These are phyloP conservation scores for Candolleomyces eurysporus DNA, from an alignment of 768 basidiomycete species.

Conservation along the genomic window DNA sequence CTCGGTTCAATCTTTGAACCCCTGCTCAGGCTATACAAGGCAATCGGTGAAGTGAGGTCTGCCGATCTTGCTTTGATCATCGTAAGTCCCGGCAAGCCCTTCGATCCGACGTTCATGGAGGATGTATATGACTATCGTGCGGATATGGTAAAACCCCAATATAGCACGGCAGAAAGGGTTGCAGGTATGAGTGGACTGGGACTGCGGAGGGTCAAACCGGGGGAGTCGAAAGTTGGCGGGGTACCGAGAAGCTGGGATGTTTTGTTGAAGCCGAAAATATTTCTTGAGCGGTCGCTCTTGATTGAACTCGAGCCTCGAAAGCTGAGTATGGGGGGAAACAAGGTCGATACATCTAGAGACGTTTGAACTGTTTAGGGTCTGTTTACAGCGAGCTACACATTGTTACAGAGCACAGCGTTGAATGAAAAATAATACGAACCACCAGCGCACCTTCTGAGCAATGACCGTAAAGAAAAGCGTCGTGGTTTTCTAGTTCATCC, in stretches of 20 bases:
- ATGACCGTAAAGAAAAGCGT: too few relatives aligned
- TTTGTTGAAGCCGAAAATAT: constrained; percentile 11
- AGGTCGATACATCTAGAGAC: too few relatives aligned
- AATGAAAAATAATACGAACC: too few relatives aligned
- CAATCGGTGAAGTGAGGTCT: constrained; percentile 23
- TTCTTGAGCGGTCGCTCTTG: constrained; percentile 12
- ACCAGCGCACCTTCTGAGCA: too few relatives aligned
- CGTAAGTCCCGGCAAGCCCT: constrained; percentile 8
- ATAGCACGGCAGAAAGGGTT: constrained; percentile 5
- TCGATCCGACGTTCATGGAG: constrained; percentile 18
- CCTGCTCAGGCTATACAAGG: constrained; percentile 20
- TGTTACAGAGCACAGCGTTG: too few relatives aligned
- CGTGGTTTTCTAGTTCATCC: too few relatives aligned
- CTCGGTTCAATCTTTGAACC: constrained; percentile 25
- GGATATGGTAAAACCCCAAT: not conserved
- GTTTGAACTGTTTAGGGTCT: too few relatives aligned
- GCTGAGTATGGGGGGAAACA: too few relatives aligned
- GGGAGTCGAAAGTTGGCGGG: constrained; percentile 1
- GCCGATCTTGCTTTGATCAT: constrained; percentile 17
- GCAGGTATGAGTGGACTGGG: constrained; percentile 12
- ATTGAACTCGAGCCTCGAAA: constrained; percentile 7
- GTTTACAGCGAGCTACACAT: too few relatives aligned
- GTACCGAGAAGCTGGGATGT: not conserved
- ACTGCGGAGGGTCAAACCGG: not conserved
- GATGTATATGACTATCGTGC: constrained; percentile 18